Evolutionary conservation across 1,284 basidiomycete genomes (phyloP).

Genomic region (Ceratorhiza oryzae-sativae): DNA sequence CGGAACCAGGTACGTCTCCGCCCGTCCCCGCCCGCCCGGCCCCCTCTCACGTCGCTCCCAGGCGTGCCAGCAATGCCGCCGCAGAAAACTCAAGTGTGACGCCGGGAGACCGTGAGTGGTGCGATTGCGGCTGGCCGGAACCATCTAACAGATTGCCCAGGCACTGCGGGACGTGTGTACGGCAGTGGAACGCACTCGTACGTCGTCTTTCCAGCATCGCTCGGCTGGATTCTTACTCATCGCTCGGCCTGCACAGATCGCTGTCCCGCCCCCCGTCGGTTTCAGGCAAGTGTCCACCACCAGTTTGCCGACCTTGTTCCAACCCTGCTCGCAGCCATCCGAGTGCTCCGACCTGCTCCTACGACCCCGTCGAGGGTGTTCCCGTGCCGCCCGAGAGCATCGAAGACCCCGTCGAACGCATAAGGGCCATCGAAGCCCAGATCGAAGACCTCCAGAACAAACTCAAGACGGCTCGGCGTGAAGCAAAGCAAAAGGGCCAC

Average conservation of each 20-base stretch:
- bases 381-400: conserved; percentile 69
- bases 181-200: conserved; percentile 54
- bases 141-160: conserved; percentile 35
- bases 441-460: conserved; percentile 73
- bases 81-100: conserved; percentile 72
- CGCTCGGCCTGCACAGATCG: conserved; percentile 23
- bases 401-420: conserved; percentile 73
- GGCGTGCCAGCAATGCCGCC: conserved; percentile 81
- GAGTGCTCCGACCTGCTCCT: conserved; percentile 77
- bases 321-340: conserved; percentile 65
- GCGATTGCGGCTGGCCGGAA: conserved; percentile 40
- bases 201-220: neutral
- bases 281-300: conserved; percentile 75
- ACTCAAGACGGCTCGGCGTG: conserved; percentile 55
- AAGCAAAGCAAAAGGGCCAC: conserved; percentile 51
- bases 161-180: conserved; percentile 81
- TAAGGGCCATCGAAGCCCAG: conserved; percentile 76
- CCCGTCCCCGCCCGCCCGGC: neutral
- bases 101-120: conserved; percentile 18
- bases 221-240: neutral
- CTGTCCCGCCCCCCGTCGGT: conserved; percentile 43
- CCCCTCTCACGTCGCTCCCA: conserved; percentile 49
- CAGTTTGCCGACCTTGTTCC: neutral
- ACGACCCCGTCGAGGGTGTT: conserved; percentile 82
- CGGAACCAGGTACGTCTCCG: conserved; percentile 66